These are phyloP conservation scores for Cryptococcus sp. DNA, from an alignment of 1,284 basidiomycete genomes.

Conservation along the genomic window DNA sequence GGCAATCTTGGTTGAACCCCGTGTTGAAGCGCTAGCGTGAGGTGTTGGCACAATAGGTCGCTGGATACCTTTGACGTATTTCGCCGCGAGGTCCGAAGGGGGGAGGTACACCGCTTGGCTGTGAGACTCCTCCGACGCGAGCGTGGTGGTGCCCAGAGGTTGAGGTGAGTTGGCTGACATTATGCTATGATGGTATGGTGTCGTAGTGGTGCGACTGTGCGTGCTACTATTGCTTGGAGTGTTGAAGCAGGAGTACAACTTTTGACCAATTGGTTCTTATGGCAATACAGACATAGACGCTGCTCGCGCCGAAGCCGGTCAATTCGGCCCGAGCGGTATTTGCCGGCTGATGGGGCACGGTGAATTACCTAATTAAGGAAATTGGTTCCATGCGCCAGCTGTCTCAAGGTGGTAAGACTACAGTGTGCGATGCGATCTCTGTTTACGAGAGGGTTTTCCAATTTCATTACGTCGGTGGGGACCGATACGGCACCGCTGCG, in stretches of 20 bases:
- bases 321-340: too few relatives aligned
- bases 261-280: too few relatives aligned
- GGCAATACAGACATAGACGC: too few relatives aligned
- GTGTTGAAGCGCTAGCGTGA: slow-evolving; percentile 23
- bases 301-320: too few relatives aligned
- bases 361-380: too few relatives aligned
- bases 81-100: slow-evolving; percentile 40
- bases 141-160: slow-evolving; percentile 29
- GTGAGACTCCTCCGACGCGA: slow-evolving; percentile 28
- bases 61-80: slow-evolving; percentile 45
- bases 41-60: slow-evolving; percentile 31
- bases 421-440: too few relatives aligned
- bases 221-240: not conserved
- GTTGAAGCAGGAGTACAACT: not conserved
- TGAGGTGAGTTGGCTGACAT: slow-evolving; percentile 32
- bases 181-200: not conserved
- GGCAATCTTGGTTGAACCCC: slow-evolving; percentile 38
- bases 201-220: not conserved
- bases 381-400: too few relatives aligned
- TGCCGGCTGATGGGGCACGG: too few relatives aligned
- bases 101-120: slow-evolving; percentile 44
- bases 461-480: too few relatives aligned
- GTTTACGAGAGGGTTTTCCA: too few relatives aligned
- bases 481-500: too few relatives aligned
- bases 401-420: too few relatives aligned